These are phyloP conservation scores for Aspergillus ochraceus DNA, from an alignment of 2,329 filamentous ascomycete species.

Conservation along the genomic window DNA sequence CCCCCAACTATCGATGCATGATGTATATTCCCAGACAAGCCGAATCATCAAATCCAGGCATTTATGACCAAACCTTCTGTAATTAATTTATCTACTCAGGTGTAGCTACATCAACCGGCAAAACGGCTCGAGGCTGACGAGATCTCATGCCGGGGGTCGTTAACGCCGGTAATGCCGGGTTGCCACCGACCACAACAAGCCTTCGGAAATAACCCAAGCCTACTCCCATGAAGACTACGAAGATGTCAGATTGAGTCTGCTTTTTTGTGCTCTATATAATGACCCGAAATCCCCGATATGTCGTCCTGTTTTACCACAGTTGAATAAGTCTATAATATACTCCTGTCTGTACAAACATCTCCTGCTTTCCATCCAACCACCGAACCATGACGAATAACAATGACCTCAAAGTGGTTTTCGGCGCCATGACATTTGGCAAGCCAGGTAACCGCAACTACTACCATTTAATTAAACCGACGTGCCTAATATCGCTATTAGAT, in stretches of 20 bases:
- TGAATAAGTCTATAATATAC: background rate
- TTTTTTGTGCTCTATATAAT: background rate
- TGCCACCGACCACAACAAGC: background rate
- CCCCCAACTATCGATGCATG: too few species aligned
- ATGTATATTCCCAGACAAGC: too few species aligned
- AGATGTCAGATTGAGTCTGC: background rate
- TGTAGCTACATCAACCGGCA: background rate
- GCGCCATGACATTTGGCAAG: slow-evolving; percentile 8
- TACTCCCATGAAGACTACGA: background rate
- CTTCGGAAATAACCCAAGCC: background rate
- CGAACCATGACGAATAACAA: background rate
- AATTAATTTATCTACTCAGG: too few species aligned
- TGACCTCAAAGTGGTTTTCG: slow-evolving; percentile 2
- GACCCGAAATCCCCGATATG: background rate
- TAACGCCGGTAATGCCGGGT: background rate
- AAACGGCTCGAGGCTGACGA: background rate
- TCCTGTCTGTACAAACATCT: background rate
- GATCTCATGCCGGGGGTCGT: background rate
- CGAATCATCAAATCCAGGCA: too few species aligned
- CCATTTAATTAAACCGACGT: too few species aligned
- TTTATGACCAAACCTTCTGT: too few species aligned
- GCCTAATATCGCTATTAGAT: background rate
- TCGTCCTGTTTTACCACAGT: background rate
- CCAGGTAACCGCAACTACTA: background rate
- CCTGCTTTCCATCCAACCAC: background rate